Base-by-base conservation (phyloP, 2,329 filamentous ascomycete genomes). In the Claviceps maximensis region DNA sequence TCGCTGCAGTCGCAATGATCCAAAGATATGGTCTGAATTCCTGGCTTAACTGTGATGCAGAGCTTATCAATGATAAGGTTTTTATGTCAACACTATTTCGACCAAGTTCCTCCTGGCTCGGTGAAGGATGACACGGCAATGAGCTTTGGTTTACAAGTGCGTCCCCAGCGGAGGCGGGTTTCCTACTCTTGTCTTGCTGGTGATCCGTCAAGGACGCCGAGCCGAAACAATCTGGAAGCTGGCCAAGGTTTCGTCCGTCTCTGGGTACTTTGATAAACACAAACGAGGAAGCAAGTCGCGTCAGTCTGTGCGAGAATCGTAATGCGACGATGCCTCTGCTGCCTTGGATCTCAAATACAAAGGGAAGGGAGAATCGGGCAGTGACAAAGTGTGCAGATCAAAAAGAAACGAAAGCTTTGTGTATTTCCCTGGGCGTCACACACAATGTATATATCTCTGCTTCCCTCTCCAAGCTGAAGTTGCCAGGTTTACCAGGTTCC, bases 391-490 rank as follows among this genome's bases (percentile, higher is more conserved):
- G 27, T 53, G 42, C 47, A 50, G 42, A 42, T 44, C 48, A 48
- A 29, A 48, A 47, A 42, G 38, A 53, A 19, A 53, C n/a, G 36
- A 31, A 51, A 51, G 33, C 47, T 47, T 38, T 27, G 17, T 13
- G 1, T 21, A 38, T 27, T 38, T 42, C 41, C 36, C 53, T 42
- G 53, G 50, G 53, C 49, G 42, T 52, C 54, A 52, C 51, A 49
- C 51, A 53, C 55, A 55, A 56, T 56, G 52, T 54, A 57, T 54
- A 57, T 53, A 56, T 57, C 54, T 54, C 31, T 51, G 50, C 53
- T 54, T 54, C 52, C 33, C 51, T 44, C 54, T 50, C 47, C 44
- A 25, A 51, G 51, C 51, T 51, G 45, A 48, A 53, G 29, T 44
- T 44, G 27, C 54, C 49, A 36, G 46, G 29, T 47, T 42, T 25